A percentile compares a stretch with the other conserved stretches of the same genome.
These are phyloP conservation scores for Trichoderma koningii DNA, from an alignment of 2,329 filamentous ascomycete species.

Conservation along the genomic window DNA sequence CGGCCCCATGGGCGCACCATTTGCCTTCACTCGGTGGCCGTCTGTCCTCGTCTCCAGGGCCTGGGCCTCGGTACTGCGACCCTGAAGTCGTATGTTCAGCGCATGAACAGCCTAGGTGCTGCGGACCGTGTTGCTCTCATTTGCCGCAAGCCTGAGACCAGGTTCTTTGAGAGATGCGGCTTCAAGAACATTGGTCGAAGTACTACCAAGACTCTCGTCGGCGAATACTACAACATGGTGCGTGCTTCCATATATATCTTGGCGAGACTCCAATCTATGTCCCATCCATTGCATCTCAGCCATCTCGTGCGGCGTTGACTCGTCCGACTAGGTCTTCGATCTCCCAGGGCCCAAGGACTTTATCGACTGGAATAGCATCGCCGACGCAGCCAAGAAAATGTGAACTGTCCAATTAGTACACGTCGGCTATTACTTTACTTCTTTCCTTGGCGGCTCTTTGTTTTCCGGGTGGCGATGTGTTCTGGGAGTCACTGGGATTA, in stretches of 20 bases:
- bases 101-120: constrained; percentile 69
- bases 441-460: background rate
- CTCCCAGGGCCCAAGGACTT: background rate
- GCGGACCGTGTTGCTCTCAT: constrained; percentile 75
- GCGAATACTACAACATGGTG: constrained; percentile 83
- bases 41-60: constrained; percentile 73
- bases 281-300: background rate
- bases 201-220: constrained; percentile 71
- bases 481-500: background rate
- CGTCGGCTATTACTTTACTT: background rate
- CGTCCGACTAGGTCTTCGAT: background rate
- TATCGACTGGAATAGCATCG: constrained; percentile 3
- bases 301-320: background rate
- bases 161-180: constrained; percentile 75
- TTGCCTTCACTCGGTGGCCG: constrained; percentile 79
- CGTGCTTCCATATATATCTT: constrained; percentile 31
- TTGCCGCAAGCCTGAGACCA: constrained; percentile 70
- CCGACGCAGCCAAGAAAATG: background rate
- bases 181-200: constrained; percentile 72
- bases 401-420: background rate
- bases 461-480: background rate
- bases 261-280: background rate
- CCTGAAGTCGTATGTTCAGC: constrained; percentile 74
- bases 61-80: constrained; percentile 73
- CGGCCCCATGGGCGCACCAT: constrained; percentile 73